Evolutionary conservation across 2,329 filamentous ascomycete species (phyloP), one percentile per base, ranked within the genome.

Genomic region (Alternaria infectoria): DNA sequence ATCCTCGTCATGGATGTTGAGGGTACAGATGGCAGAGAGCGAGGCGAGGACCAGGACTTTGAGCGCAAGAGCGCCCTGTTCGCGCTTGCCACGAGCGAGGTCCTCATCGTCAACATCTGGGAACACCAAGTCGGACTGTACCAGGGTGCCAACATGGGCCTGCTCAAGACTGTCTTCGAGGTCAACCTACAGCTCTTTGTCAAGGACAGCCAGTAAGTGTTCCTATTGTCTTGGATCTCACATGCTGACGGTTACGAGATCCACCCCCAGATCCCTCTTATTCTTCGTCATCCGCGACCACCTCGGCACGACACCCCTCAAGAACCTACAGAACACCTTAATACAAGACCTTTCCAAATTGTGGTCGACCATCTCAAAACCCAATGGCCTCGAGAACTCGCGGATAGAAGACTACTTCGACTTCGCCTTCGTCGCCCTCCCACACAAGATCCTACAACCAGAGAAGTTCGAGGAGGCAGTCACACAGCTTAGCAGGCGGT

Each of bases 261-360:
- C 92, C 17, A 93, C 90, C 28, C 93, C 95, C 28, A 89, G 94
- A 68, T 98, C 95, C 12, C 89, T 99, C 54, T 87, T 99, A 36
- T 98, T 99, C 85, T 99, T 99, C 83, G 96, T 99, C 70, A 97
- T 99, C 75, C 93, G 96, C 80, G 96, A 99, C 79, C 95, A 97
- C 80, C 88, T 98, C 68, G 96, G 96, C 69, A 93, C 89, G 51
- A 99, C 96, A 1, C 96, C 96, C 10, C 87, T 99, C 28, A 86
- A 89, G 67, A 98, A 97, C 80, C 88, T 99, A 57, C 92, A 93
- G 77, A 92, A 92, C 74, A 99, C 96, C 1, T 83, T 99, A 52
- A 86, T 97, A 69, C 92, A 96, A 81, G 96, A 98, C 79, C 86
- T 99, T 66, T 90, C 89, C 54, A 92, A 95, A 78, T 93, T 99